Evolutionary conservation across 2,329 filamentous ascomycete genomes (phyloP), one percentile per base, ranked within the genome.

Genomic region (Botrytis fabae): DNA sequence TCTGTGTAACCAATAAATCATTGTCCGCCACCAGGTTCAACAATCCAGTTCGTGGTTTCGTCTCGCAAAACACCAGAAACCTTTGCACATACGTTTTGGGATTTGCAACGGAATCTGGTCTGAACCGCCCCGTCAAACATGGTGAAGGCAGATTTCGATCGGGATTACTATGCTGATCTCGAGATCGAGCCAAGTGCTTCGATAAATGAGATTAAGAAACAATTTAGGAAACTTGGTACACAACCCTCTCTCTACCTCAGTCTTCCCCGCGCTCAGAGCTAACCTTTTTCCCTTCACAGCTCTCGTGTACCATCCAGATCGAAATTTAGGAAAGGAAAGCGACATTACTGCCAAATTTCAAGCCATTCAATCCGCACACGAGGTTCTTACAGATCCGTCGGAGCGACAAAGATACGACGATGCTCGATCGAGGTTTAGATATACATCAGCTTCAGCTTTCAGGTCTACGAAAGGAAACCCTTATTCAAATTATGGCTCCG

Each of bases 331-430:
- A 62, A 86, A 86, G 78, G 91, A 93, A 82, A 81, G 84, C 72
- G 90, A 92, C 78, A 89, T 88, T 76, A 89, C 88, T 60, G 84
- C 89, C 51, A 91, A 90, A 78, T 93, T 93, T 77, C 91, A 93
- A 81, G 87, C 87, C 62, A 92, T 93, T 61, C 90, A 92, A 81
- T 87, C 90, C 14, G 91, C 91, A 51, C 87, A 92, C 77, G 91
- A 93, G 80, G 85, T 93, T 69, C 84, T 93, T 63, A 86, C 84
- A 76, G 80, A 81, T 71, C 66, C 78, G 12, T 51, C 68, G 60
- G 79, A 81, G 73, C 75, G 78, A 66, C 76, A 78, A 14, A 81
- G 76, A 74, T 82, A 81, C 70, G 81, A 82, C 77, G 70, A 76
- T 16, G 77, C 76, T 42, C 75, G 80, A 66, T 71, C 70, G 4